Evolutionary conservation across 1,139 yeast species (phyloP), one percentile per base, ranked within the genome.

Genomic region (Eremothecium sinecaudum): DNA sequence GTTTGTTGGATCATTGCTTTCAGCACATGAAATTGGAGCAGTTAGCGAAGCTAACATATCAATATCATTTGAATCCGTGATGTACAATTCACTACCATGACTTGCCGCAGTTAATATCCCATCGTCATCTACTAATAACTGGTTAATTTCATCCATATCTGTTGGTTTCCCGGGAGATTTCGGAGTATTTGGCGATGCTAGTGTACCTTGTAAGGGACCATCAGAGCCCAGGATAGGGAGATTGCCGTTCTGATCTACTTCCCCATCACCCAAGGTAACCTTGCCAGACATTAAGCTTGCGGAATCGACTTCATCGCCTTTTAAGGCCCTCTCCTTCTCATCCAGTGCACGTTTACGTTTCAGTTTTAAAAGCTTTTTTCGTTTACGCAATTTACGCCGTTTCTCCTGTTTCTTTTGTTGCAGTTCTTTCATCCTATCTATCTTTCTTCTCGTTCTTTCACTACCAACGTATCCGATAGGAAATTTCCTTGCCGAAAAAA

Each of bases 381-480:
- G 52, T 38, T 52, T 55, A 41, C 56, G 51, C 18, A 54, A 35
- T 29, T 44, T 43, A 28, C 57, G 43, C 31, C 47, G 48, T 38
- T 50, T 50, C 31, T 55, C 58, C 20, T 43, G 46, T 33, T 52
- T 54, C 37, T 51, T 52, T 34, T 48, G 47, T 35, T 56, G 61
- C 18, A 52, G 31, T 39, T 54, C 58, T 34, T 56, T 56, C 53
- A 56, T 53, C 38, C 47, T 52, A 34, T 52, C 59, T 23, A 56
- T 50, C 43, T 52, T 56, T 38, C 50, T 50, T 34, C 59, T 45
- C 6, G 59, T 56, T 20, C 56, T 44, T 39, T 53, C 59, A 36
- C 50, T 53, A 9, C 61, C 61, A 18, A 56, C 47, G 37, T 53
- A 56, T n/a, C 61, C 59, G 19, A 56, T 51, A 7, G 61, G 61